Evolutionary conservation across 192 early-diverging fungal species (phyloP), one percentile per base, ranked within the genome.

Genomic region (Backusella tuberculispora): DNA sequence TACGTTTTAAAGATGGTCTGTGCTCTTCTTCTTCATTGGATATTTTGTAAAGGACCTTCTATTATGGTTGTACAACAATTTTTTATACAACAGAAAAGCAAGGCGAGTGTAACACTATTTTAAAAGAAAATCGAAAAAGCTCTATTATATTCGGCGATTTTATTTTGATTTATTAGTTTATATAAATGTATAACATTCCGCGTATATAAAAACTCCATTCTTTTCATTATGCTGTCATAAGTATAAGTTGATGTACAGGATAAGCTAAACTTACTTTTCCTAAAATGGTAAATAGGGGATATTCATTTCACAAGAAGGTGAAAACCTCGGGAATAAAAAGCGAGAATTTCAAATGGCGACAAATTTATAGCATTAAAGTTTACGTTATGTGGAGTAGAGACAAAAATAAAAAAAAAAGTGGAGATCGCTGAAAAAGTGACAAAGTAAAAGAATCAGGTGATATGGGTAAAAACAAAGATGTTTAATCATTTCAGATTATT

Each of bases 401-500:
- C 8, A 48, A n/a, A 48, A 48, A 48, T 48, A n/a, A 34, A 34
- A 50, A 17, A 19, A 60, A 46, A 26, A 60, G 53, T 60, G 53
- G 12, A 60, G 53, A 60, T 60, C 2, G 29, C 53, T 26, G 12
- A 24, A 24, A 60, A 26, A 13, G 53, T 12, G 26, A 60, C 4
- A 13, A 60, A 9, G 47, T 7, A 9, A 26, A 26, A 60, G 53
- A 4, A 26, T 60, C 53, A 60, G 53, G 53, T 60, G 53, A 56
- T 50, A 8, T 56, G 50, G 21, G 50, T 56, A 56, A 56, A 53
- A 56, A 56, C 24, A 5, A 24, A 60, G 21, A 10, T 60, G 21
- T 60, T 60, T 60, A 60, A 60, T 60, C 21, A 60, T 60, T 50
- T 60, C 21, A 13, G 21, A 60, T 60, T 60, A 60, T 60, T 60